Evolutionary conservation across 169 alveolate species (phyloP).

Genomic region (Cryptosporidium canis): DNA sequence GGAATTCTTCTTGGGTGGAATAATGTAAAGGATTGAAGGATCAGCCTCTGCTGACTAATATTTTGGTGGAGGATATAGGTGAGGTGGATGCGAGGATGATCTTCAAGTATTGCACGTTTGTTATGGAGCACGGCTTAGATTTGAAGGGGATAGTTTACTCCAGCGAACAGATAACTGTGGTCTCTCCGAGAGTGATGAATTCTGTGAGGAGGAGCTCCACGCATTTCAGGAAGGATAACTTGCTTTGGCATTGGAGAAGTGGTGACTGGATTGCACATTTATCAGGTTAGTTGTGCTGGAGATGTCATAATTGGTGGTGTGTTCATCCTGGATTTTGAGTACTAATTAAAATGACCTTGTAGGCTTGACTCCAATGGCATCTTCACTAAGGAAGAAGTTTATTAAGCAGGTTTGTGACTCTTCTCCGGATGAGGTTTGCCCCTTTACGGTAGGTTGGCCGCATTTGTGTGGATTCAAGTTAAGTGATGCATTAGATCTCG

Average conservation of each 20-base stretch:
- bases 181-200: constrained; percentile 70
- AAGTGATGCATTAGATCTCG: background rate
- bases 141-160: constrained; percentile 37
- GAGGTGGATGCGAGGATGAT: constrained; percentile 37
- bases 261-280: constrained; percentile 75
- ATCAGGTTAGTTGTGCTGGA: constrained; percentile 72
- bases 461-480: background rate
- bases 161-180: constrained; percentile 24
- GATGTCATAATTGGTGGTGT: too few relatives aligned
- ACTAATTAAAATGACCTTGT: background rate
- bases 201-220: constrained; percentile 56
- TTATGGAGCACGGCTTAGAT: constrained; percentile 16
- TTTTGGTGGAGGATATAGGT: constrained; percentile 53
- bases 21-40: constrained; percentile 29
- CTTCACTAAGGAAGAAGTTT: constrained; percentile 58
- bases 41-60: constrained; percentile 71
- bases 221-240: constrained; percentile 69
- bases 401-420: constrained; percentile 66
- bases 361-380: constrained; percentile 73
- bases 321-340: background rate
- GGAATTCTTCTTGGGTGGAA: background rate
- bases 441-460: constrained; percentile 40
- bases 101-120: constrained; percentile 26
- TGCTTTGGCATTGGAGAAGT: constrained; percentile 69
- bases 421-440: constrained; percentile 66